Conservation (phyloP, 768 basidiomycete genomes). For the Lactifluus piperatus region DNA sequence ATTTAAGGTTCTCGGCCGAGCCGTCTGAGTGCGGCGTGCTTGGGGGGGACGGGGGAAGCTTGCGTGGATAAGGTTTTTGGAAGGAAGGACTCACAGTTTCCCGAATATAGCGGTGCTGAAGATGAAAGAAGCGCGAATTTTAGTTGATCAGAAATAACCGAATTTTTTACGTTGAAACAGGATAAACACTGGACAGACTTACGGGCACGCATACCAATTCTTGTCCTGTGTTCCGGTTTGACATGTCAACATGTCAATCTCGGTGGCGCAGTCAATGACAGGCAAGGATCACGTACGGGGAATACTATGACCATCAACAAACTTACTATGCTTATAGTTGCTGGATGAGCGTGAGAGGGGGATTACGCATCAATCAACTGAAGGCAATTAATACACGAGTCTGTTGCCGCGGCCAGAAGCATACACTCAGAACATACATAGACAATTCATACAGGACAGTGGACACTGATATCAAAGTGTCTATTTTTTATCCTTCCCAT, state of each 20-base stretch:
- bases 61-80: no score
- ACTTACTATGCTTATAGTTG: neutral
- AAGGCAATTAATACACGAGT: neutral
- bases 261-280: neutral
- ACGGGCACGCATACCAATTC: slow-evolving; percentile 7
- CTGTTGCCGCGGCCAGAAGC: no score
- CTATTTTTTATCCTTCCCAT: neutral
- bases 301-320: neutral
- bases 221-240: neutral
- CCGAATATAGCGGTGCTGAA: slow-evolving; percentile 8
- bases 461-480: neutral
- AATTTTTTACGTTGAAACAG: no score
- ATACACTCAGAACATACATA: no score
- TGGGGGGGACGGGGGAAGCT: no score
- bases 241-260: neutral
- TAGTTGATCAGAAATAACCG: no score
- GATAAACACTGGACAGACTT: no score
- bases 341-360: neutral
- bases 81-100: slow-evolving; percentile 12
- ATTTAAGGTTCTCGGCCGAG: neutral
- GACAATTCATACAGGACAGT: neutral
- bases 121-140: no score
- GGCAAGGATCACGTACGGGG: neutral
- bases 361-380: no score
- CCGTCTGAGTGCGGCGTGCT: neutral